phyloP scores from a whole-genome alignment of 371 early-diverging fungal genomes.

The Amoeboaphelidium protococcarum region DNA sequence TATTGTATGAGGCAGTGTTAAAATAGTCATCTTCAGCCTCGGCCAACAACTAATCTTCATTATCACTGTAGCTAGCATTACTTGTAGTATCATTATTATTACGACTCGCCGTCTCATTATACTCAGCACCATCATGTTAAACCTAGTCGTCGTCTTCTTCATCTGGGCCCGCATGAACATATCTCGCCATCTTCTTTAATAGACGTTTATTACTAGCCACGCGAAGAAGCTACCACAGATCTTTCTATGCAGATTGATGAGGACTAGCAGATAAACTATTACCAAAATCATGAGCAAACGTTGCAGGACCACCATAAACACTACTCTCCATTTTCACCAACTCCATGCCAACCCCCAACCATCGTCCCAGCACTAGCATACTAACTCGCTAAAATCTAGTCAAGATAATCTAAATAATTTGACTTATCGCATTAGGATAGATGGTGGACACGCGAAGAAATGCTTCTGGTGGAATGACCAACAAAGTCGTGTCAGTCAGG shows the following conservation, averaged over 20 bases:
- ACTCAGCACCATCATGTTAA: too few relatives aligned
- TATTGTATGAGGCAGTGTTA: too few relatives aligned
- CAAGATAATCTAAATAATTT: conserved; percentile 72
- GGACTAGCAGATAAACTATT: too few relatives aligned
- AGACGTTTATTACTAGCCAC: conserved; percentile 32
- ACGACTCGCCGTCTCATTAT: too few relatives aligned
- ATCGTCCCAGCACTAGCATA: conserved; percentile 32
- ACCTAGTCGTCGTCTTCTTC: conserved; percentile 7
- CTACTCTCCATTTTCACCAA: conserved; percentile 47
- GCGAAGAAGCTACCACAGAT: conserved; percentile 26
- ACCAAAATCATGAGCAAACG: conserved; percentile 14
- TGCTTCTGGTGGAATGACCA: conserved; percentile 78
- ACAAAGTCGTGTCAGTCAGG: conserved; percentile 59
- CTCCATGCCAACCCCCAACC: conserved; percentile 68
- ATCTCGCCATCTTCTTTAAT: conserved; percentile 5
- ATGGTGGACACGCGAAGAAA: conserved; percentile 61
- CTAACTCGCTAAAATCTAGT: conserved; percentile 73
- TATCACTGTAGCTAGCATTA: too few relatives aligned
- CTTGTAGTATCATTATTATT: too few relatives aligned
- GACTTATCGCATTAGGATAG: conserved; percentile 58
- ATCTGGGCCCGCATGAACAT: not conserved
- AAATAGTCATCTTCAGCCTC: too few relatives aligned
- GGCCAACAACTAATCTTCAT: too few relatives aligned
- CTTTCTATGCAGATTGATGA: conserved; percentile 12
- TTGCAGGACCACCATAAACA: conserved; percentile 36